Evolutionary conservation across 352 stramenopile genomes (phyloP).

Genomic region (Phytophthora palmivora): DNA sequence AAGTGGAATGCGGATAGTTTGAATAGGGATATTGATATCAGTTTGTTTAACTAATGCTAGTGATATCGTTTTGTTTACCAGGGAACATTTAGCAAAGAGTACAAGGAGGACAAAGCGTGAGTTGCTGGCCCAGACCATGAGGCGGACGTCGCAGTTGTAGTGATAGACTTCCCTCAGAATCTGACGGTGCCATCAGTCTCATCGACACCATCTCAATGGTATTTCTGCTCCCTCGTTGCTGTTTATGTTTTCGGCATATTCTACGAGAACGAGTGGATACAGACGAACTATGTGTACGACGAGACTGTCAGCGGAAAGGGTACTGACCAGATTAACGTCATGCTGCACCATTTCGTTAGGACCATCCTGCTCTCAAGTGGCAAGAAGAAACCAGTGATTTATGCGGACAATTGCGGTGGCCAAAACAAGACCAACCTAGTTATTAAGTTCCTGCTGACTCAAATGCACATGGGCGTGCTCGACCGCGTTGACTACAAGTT

Average conservation of each 20-base stretch:
- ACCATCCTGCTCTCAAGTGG: not conserved
- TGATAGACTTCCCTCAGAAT: constrained; percentile 33
- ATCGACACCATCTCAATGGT: constrained; percentile 22
- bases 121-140: not conserved
- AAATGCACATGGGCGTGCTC: constrained; percentile 5
- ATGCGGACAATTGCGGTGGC: constrained; percentile 22
- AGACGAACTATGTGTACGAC: constrained; percentile 15
- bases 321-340: constrained; percentile 7
- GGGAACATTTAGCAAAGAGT: not conserved
- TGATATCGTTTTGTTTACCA: not conserved
- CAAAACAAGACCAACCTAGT: constrained; percentile 25
- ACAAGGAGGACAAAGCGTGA: not conserved
- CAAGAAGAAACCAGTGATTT: constrained; percentile 8
- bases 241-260: constrained; percentile 27
- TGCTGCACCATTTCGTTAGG: constrained; percentile 6
- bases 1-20: too few relatives aligned
- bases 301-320: constrained; percentile 9
- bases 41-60: too few relatives aligned
- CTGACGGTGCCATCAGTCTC: constrained; percentile 14
- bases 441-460: constrained; percentile 15
- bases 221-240: constrained; percentile 18
- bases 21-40: too few relatives aligned
- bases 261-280: constrained; percentile 10
- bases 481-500: constrained; percentile 14
- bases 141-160: constrained; percentile 3